Evolutionary conservation across 2,329 filamentous ascomycete genomes (phyloP), one percentile per base, ranked within the genome.

Genomic region (Monilinia aucupariae): DNA sequence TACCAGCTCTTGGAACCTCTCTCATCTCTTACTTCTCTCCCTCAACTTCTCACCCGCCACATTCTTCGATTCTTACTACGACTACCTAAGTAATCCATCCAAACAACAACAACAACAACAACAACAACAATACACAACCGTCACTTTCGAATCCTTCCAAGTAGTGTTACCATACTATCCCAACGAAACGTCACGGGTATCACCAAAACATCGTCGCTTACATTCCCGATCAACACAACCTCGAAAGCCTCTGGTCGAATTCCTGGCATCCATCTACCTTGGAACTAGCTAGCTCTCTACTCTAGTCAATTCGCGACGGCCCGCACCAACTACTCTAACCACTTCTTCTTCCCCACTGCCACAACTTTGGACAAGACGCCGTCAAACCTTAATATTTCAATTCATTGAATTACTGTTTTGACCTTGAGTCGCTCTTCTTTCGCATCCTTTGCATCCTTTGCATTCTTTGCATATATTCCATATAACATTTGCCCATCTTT

Each of bases 271-370:
- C 10, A 37, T 8, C 10, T 37, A 37, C 34, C 34, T 37, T 9
- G n/a, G n/a, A n/a, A n/a, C 32, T 34, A 34, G 37, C 34, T 61
- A 54, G 48, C 27, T 30, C 27, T 30, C 27, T 3, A 30, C 3
- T 22, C n/a, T 5, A 12, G 27, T 12, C n/a, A n/a, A 30, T 37
- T 54, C 50, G 59, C 59, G 59, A 61, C 59, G 59, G 59, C 59
- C 59, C 59, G 59, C 59, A 55, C 39, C 39, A 61, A 54, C 30
- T 22, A 20, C 43, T 34, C n/a, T 10, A 32, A 30, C 37, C 12
- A 22, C 9, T n/a, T n/a, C 20, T 43, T 59, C 8, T 41, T 20
- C 20, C 13, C 22, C 25, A 61, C 49, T 25, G 25, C 20, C 48
- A 43, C 20, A 32, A 7, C 34, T 53, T 32, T 43, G 22, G 48